Percentiles rank a stretch among this genome's conserved stretches.
These are phyloP conservation scores for Raddia guianensis DNA, from an alignment of 176 grass and related monocot species.

Conservation along the genomic window DNA sequence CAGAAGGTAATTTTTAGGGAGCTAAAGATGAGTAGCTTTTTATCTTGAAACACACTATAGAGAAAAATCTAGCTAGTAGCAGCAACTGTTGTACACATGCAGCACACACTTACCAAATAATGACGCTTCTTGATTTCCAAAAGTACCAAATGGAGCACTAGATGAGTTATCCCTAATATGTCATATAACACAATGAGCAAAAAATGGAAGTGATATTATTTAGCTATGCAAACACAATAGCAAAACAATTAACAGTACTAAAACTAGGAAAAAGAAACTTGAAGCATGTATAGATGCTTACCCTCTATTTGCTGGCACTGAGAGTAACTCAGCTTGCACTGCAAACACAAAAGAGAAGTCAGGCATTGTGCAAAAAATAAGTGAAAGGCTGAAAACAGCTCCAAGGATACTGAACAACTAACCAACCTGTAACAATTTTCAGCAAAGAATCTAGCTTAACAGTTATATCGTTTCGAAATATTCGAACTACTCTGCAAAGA, in stretches of 20 bases:
- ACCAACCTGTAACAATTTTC: constrained; percentile 95
- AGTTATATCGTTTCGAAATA: constrained; percentile 88
- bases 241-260: constrained; percentile 7
- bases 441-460: constrained; percentile 95
- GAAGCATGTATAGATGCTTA: constrained; percentile 48
- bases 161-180: constrained; percentile 55
- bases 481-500: constrained; percentile 84
- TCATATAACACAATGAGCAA: constrained; percentile 29
- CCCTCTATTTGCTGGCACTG: constrained; percentile 73
- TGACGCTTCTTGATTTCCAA: constrained; percentile 60
- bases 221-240: neutral
- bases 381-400: neutral
- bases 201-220: constrained; percentile 36
- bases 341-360: constrained; percentile 38
- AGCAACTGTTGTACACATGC: constrained; percentile 22
- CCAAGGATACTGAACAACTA: constrained; percentile 30
- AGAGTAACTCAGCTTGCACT: constrained; percentile 82
- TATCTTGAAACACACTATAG: neutral
- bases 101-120: constrained; percentile 46
- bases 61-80: constrained; percentile 11
- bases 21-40: neutral
- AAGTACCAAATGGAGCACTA: constrained; percentile 54
- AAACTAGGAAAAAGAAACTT: constrained; percentile 28
- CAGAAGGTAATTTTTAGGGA: neutral
- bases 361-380: constrained; percentile 32